These are phyloP conservation scores for Solanum aculeatissimum DNA, from an alignment of 305 asterid species.

Conservation along the genomic window DNA sequence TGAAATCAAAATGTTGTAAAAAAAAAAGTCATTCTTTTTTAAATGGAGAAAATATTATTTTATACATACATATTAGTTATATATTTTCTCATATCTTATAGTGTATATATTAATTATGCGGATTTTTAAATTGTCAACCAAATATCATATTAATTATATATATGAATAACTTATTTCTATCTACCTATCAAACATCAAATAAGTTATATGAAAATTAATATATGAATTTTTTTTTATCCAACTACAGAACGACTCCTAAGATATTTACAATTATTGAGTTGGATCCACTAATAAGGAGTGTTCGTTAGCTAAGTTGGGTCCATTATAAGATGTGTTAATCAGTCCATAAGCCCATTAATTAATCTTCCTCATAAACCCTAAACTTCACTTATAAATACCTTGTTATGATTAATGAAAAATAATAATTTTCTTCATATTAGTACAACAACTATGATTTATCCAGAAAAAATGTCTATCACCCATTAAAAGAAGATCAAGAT, in stretches of 20 bases:
- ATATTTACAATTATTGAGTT: neutral
- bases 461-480: too few species aligned
- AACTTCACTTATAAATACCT: neutral
- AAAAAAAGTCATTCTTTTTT: too few species aligned
- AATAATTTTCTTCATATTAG: too few species aligned
- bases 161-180: neutral
- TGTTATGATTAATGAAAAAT: neutral
- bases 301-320: neutral
- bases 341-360: neutral
- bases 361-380: neutral
- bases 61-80: neutral
- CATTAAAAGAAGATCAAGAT: too few species aligned
- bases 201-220: neutral
- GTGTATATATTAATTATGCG: neutral
- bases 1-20: too few species aligned
- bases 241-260: neutral
- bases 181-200: neutral
- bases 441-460: too few species aligned
- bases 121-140: neutral
- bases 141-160: neutral
- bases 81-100: neutral
- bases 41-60: neutral
- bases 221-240: neutral
- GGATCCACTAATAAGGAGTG: neutral
- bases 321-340: neutral